These are phyloP conservation scores for Fusarium circinatum DNA, from an alignment of 2,329 filamentous ascomycete genomes.

Conservation along the genomic window DNA sequence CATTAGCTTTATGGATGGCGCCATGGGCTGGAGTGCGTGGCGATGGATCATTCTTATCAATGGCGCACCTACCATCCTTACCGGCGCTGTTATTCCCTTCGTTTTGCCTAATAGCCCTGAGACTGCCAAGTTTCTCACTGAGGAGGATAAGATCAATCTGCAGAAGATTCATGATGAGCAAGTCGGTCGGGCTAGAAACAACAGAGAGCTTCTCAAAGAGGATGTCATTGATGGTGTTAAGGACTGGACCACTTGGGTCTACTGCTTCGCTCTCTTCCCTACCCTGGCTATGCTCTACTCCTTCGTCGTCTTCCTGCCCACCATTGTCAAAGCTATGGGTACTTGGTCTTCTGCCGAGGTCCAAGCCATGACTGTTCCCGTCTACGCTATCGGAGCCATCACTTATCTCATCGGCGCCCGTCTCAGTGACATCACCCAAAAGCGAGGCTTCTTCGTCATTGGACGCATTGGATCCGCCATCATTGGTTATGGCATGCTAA, in stretches of 20 bases:
- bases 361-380: slow-evolving; percentile 75
- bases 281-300: slow-evolving; percentile 74
- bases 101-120: slow-evolving; percentile 68
- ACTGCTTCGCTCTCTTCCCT: slow-evolving; percentile 69
- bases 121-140: slow-evolving; percentile 54
- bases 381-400: slow-evolving; percentile 71
- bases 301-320: slow-evolving; percentile 73
- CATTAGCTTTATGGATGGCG: slow-evolving; percentile 71
- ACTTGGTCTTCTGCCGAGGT: slow-evolving; percentile 65
- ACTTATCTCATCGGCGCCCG: slow-evolving; percentile 67
- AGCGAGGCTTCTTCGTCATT: slow-evolving; percentile 65
- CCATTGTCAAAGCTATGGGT: slow-evolving; percentile 72
- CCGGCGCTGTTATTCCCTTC: slow-evolving; percentile 65
- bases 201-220: slow-evolving; percentile 40
- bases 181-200: slow-evolving; percentile 45
- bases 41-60: slow-evolving; percentile 71
- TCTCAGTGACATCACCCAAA: slow-evolving; percentile 66
- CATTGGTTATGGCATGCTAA: slow-evolving; percentile 68
- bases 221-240: slow-evolving; percentile 35
- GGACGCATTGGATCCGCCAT: slow-evolving; percentile 61
- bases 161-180: slow-evolving; percentile 60
- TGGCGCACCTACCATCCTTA: slow-evolving; percentile 57
- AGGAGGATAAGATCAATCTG: slow-evolving; percentile 58
- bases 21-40: slow-evolving; percentile 68
- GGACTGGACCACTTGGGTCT: slow-evolving; percentile 73